Evolutionary conservation across 495 filamentous ascomycete species (phyloP).

Genomic region (Gamarada debralockiae): DNA sequence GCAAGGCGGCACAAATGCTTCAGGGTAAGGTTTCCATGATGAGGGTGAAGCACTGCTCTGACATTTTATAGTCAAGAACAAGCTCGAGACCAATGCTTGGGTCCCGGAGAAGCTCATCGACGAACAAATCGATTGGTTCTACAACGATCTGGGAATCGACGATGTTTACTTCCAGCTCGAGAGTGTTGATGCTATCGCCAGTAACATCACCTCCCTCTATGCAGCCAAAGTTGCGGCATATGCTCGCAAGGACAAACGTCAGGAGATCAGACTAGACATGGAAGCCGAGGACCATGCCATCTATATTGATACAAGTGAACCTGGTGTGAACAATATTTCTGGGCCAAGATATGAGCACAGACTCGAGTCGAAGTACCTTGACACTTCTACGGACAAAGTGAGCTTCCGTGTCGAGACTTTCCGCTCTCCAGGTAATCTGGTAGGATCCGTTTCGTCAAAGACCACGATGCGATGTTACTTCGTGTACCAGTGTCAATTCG

Average conservation of each 20-base stretch:
- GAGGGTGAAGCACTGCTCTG: constrained; percentile 2
- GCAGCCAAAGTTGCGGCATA: constrained; percentile 96
- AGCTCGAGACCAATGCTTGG: constrained; percentile 51
- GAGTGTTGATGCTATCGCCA: constrained; percentile 79
- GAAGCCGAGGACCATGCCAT: constrained; percentile 93
- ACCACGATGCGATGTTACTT: constrained; percentile 95
- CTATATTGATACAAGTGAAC: constrained; percentile 95
- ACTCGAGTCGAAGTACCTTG: constrained; percentile 92
- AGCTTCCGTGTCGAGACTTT: constrained; percentile 93
- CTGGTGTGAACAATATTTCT: constrained; percentile 66
- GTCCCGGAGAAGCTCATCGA: constrained; percentile 81
- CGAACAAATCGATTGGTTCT: constrained; percentile 91
- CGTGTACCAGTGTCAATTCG: constrained; percentile 93
- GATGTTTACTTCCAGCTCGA: constrained; percentile 99
- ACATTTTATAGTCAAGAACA: constrained; percentile 22
- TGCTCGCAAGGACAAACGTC: constrained; percentile 85
- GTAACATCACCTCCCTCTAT: constrained; percentile 92
- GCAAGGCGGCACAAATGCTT: constrained; percentile 91
- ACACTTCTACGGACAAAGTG: constrained; percentile 56
- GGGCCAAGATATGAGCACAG: constrained; percentile 90
- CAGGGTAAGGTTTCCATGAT: constrained; percentile 52
- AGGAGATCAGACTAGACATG: constrained; percentile 94
- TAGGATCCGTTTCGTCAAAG: constrained; percentile 46
- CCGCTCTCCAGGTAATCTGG: constrained; percentile 74
- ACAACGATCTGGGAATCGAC: constrained; percentile 94